Evolutionary conservation across 192 early-diverging fungal genomes (phyloP), one percentile per base, ranked within the genome.

Genomic region (Pecoramyces ruminantium): DNA sequence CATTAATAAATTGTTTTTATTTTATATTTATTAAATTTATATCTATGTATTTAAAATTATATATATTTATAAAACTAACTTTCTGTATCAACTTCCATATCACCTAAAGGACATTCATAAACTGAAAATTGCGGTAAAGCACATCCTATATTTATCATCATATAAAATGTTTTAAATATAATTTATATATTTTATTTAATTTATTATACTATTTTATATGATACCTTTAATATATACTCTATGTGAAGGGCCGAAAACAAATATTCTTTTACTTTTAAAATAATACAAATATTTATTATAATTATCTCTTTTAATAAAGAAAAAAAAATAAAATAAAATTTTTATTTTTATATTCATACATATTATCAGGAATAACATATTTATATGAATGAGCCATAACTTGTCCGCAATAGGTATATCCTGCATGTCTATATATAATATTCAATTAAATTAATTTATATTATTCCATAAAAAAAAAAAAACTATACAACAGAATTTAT

Each of bases 171-270:
- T n/a, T n/a, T n/a, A n/a, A n/a, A n/a, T n/a, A n/a, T n/a, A n/a
- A n/a, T n/a, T n/a, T n/a, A n/a, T n/a, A n/a, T n/a, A n/a, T n/a
- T n/a, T n/a, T n/a, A n/a, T n/a, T n/a, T n/a, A n/a, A n/a, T n/a
- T n/a, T n/a, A n/a, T n/a, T n/a, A n/a, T n/a, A n/a, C n/a, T n/a
- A n/a, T n/a, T n/a, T n/a, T n/a, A n/a, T n/a, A n/a, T n/a, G n/a
- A 29, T 79, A 79, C 78, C 88, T 51, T 90, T 83, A 30, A 99
- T 82, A 77, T 95, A 95, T 42, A 91, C 86, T 80, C 97, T 94
- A 86, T 99, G 97, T 4, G 95, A 96, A 1, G 97, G 97, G 1
- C 96, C 97, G 8, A 97, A 89, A 11, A 99, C 87, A 84, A 98
- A 97, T 13, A 99, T 92, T 12, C 94, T 92, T 82, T 93, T 85